Evolutionary conservation across 768 basidiomycete genomes (phyloP).

Genomic region (Psilocybe cubensis): DNA sequence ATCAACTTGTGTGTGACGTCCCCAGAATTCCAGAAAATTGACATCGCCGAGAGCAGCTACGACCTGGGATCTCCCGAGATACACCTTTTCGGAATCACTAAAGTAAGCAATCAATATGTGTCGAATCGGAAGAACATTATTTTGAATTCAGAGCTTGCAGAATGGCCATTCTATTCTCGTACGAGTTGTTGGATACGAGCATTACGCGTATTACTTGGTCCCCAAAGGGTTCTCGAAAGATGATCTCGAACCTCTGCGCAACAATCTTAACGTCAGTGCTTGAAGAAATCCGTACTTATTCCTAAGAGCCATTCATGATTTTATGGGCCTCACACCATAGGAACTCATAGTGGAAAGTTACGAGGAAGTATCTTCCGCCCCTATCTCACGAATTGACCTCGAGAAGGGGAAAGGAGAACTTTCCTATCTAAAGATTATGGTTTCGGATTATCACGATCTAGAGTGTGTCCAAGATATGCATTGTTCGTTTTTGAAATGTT

Average conservation of each 20-base stretch:
- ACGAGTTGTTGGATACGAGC: constrained; percentile 76
- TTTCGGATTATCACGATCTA: constrained; percentile 67
- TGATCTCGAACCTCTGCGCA: constrained; percentile 63
- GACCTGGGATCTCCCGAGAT: constrained; percentile 17
- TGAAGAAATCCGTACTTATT: not conserved
- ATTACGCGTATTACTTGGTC: constrained; percentile 89
- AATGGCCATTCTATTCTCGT: constrained; percentile 84
- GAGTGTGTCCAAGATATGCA: constrained; percentile 83
- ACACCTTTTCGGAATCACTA: constrained; percentile 29
- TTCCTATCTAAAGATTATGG: constrained; percentile 80
- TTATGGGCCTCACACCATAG: not conserved
- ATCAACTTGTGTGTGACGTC: no score
- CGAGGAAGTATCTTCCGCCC: not conserved
- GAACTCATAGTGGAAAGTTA: not conserved
- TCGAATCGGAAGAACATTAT: no score
- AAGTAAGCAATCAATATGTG: constrained; percentile 15
- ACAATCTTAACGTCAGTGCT: constrained; percentile 71
- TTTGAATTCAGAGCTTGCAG: constrained; percentile 34
- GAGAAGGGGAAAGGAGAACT: constrained; percentile 59
- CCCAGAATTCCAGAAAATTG: constrained; percentile 28
- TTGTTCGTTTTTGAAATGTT: not conserved
- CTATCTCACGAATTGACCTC: constrained; percentile 55
- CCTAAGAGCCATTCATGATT: not conserved
- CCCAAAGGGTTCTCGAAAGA: constrained; percentile 73
- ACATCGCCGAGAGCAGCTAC: constrained; percentile 21